These are phyloP conservation scores for Chlorokybus atmophyticus DNA, from an alignment of 139 green algal species.

Conservation along the genomic window DNA sequence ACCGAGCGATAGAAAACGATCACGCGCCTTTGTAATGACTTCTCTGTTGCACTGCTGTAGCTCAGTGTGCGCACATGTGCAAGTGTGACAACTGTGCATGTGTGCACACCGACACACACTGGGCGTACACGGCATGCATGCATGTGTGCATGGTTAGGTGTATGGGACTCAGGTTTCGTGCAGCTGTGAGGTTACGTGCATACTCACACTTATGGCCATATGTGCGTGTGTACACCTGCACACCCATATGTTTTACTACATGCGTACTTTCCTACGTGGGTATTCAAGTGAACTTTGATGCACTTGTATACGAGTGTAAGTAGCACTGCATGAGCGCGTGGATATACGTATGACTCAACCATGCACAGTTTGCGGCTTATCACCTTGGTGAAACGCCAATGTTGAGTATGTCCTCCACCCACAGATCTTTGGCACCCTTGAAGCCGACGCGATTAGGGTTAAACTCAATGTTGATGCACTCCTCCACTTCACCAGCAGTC, in stretches of 20 bases:
- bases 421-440: slow-evolving; percentile 20
- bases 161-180: background rate
- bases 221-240: no score
- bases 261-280: no score
- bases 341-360: no score
- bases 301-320: no score
- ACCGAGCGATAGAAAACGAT: slow-evolving; percentile 14
- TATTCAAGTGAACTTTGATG: no score
- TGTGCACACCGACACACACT: background rate
- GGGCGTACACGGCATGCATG: background rate
- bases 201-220: no score
- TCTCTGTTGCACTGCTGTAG: slow-evolving; percentile 5
- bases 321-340: no score
- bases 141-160: background rate
- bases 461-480: slow-evolving; percentile 63
- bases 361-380: no score
- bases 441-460: slow-evolving; percentile 52
- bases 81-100: background rate
- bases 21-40: slow-evolving; percentile 15
- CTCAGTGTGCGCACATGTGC: background rate
- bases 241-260: no score
- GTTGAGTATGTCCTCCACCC: slow-evolving; percentile 82
- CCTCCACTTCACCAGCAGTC: slow-evolving; percentile 51
- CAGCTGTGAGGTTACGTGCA: background rate
- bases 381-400: slow-evolving; percentile 73